These are phyloP conservation scores for Streptanthus diversifolius DNA, from an alignment of 345 rosid genomes.

Conservation along the genomic window DNA sequence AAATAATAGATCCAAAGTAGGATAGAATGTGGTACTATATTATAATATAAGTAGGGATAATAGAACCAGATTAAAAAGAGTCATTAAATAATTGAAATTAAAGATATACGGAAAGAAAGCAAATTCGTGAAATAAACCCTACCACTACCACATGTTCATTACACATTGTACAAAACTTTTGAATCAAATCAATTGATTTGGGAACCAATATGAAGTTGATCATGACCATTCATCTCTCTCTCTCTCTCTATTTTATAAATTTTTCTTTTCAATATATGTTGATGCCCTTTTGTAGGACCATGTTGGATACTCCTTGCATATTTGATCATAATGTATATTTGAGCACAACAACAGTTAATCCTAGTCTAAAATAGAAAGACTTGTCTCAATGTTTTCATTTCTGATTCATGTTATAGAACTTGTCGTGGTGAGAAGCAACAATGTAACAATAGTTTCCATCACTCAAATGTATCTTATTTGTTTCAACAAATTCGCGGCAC, in stretches of 20 bases:
- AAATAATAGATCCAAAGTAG: background rate
- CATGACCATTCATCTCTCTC: constrained; percentile 29
- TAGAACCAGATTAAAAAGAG: background rate
- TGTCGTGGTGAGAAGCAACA: constrained; percentile 17
- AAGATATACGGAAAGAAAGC: constrained; percentile 10
- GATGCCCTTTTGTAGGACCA: constrained; percentile 32
- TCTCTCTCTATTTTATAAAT: background rate
- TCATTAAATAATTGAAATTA: constrained; percentile 9
- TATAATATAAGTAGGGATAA: background rate
- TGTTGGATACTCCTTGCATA: constrained; percentile 11
- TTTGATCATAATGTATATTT: background rate
- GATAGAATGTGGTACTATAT: background rate
- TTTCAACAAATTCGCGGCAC: background rate
- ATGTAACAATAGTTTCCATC: constrained; percentile 9
- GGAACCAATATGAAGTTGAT: constrained; percentile 29
- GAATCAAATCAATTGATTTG: constrained; percentile 33
- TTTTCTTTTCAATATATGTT: constrained; percentile 13
- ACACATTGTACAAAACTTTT: constrained; percentile 29
- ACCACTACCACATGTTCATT: constrained; percentile 34
- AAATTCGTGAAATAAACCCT: constrained; percentile 31
- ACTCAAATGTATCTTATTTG: background rate
- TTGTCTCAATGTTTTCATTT: background rate
- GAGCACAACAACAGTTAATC: background rate
- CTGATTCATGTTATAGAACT: constrained; percentile 10
- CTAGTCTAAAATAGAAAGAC: constrained; percentile 7